Evolutionary conservation across 2,329 filamentous ascomycete genomes (phyloP), one percentile per base, ranked within the genome.

Genomic region (Stromatinia cepivora): DNA sequence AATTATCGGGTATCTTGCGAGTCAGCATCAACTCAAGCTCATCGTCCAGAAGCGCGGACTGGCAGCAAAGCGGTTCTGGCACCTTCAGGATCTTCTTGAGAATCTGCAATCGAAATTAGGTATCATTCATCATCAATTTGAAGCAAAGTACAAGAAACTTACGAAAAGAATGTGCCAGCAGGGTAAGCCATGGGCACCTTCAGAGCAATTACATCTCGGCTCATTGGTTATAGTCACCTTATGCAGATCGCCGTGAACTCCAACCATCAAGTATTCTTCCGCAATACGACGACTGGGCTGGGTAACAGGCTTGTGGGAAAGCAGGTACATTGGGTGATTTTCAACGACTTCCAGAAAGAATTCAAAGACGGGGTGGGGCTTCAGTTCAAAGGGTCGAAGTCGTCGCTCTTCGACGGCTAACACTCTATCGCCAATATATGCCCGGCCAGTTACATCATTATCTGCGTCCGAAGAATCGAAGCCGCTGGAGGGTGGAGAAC

Each of bases 111-210:
- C 0, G 13, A 50, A 7, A 52, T 52, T 11, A 63, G 59, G 28
- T 8, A 52, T 52, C 46, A 20, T 46, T 25, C 22, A 63, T 63
- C 22, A 13, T 39, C 8, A 36, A 57, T 17, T 36, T 25, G 46
- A 20, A 34, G 15, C 85, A 28, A 58, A 54, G 1, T 28, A 42
- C n/a, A 62, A 28, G 36, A 52, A 31, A 71, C 71, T 71, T 80
- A 85, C 85, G 75, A 88, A 89, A 58, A 86, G 78, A 56, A 88
- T 84, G 73, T 90, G 87, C 75, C 90, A 90, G 82, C 88, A 90
- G 73, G 88, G 85, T 57, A 86, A 85, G 6, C 86, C 84, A 69
- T 85, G 85, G 46, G 59, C 71, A 36, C 67, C 80, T 76, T 88
- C 84, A 0, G 85, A 85, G 75, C 87, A 89, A 69, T 81, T 81